Base-by-base conservation (phyloP, 768 basidiomycete species). In the Ramaria sp. region DNA sequence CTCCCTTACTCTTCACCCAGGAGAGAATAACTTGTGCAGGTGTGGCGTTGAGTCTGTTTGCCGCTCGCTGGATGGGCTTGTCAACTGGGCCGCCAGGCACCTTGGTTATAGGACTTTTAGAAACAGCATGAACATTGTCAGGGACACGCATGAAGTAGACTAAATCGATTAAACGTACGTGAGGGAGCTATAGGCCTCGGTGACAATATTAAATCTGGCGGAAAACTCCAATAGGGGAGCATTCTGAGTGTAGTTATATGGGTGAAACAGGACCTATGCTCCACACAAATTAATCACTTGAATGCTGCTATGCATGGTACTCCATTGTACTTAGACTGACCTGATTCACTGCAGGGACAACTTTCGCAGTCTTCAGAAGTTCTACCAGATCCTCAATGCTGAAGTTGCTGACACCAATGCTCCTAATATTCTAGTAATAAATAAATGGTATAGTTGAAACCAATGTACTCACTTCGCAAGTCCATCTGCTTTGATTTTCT, bases 381-480 rank as follows among this genome's bases (percentile, higher is more conserved):
- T 72, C 71, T 49, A 77, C 65, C 22, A 87, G 75, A 30, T 88
- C 75, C 1, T 71, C 53, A 11, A 80, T 73, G 13, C 71, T 71
- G 63, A 84, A 87, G 70, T 88, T 87, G 69, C 80, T 83, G 41
- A 87, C 82, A 24, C 84, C 85, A 55, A 86, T 84, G 65, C 79
- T 83, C 78, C 82, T 84, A 60, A 41, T 9, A 15, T 22, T 47
- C n/a, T n/a, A 15, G 17, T 19, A 11, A 6, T 51, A 11, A 51
- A 51, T 31, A 7, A 33, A 4, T 11, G 30, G 2, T 7, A 17
- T 24, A 17, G 20, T n/a, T 51, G 4, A 7, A 37, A 53, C 17
- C 11, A 49, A 49, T 2, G 24, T 24, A 47, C 53, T 7, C 17
- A 57, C 55, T 57, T 57, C 53, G 75, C 77, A 2, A 82, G 68